Evolutionary conservation across 805 yeast species (phyloP).

Genomic region (Hanseniaspora thailandica): DNA sequence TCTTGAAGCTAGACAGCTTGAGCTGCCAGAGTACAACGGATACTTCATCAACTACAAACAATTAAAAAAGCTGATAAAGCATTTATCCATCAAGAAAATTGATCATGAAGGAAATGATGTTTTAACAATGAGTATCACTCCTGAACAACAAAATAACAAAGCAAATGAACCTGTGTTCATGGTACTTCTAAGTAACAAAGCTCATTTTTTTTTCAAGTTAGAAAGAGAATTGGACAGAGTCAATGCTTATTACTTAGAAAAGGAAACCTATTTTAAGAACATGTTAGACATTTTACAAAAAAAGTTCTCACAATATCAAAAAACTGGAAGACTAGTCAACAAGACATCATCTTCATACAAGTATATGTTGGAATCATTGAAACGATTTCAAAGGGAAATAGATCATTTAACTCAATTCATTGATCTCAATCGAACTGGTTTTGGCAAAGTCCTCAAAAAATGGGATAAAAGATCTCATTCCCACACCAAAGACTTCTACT

Average conservation of each 20-base stretch:
- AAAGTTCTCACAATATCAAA: conserved; percentile 46
- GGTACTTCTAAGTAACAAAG: conserved; percentile 74
- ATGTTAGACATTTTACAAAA: conserved; percentile 64
- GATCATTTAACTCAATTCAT: conserved; percentile 85
- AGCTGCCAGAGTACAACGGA: conserved; percentile 87
- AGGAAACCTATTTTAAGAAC: conserved; percentile 75
- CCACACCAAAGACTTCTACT: conserved; percentile 82
- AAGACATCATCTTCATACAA: conserved; percentile 67
- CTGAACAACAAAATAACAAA: conserved; percentile 2
- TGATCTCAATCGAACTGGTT: conserved; percentile 90
- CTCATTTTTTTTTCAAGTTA: conserved; percentile 72
- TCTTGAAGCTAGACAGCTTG: conserved; percentile 85
- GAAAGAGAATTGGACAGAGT: conserved; percentile 95
- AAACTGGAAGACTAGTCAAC: conserved; percentile 37
- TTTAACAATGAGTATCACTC: background rate
- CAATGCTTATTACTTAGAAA: conserved; percentile 79
- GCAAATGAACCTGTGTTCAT: conserved; percentile 30
- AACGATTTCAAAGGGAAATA: conserved; percentile 77
- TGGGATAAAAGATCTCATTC: conserved; percentile 97
- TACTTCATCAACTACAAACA: conserved; percentile 92
- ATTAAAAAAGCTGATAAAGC: conserved; percentile 79
- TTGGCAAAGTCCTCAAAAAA: conserved; percentile 86
- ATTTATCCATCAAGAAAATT: conserved; percentile 35
- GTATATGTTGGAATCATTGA: conserved; percentile 77
- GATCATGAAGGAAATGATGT: background rate